phyloP scores from a whole-genome alignment of 148 eudicot species.

The Camellia sinensis region DNA sequence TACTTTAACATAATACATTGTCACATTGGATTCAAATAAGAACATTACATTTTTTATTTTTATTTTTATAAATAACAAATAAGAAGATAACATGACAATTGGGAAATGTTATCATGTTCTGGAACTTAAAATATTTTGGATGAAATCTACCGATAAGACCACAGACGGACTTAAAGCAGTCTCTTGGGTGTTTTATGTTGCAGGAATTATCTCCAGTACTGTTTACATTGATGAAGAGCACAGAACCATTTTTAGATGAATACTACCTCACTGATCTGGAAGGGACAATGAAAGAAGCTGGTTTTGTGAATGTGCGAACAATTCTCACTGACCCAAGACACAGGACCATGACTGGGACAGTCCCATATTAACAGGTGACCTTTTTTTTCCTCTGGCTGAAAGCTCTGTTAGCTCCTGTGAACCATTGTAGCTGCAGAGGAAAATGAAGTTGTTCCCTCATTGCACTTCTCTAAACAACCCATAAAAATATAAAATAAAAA shows the following conservation, averaged over 20 bases:
- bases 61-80: neutral
- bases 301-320: conserved; percentile 61
- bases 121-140: neutral
- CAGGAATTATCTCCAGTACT: conserved; percentile 91
- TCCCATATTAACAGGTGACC: conserved; percentile 35
- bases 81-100: neutral
- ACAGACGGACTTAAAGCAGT: neutral
- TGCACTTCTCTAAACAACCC: neutral
- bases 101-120: neutral
- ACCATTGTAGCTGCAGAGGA: neutral
- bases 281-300: conserved; percentile 54
- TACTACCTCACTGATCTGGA: conserved; percentile 90
- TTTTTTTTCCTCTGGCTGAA: neutral
- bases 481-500: neutral
- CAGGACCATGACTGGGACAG: conserved; percentile 85
- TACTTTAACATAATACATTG: neutral
- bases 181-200: conserved; percentile 5
- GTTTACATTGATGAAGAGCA: conserved; percentile 96
- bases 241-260: conserved; percentile 92
- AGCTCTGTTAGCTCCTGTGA: neutral
- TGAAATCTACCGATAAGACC: neutral
- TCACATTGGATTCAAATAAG: neutral
- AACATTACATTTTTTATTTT: neutral
- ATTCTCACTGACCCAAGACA: conserved; percentile 89
- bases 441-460: neutral